Conservation (phyloP, 768 basidiomycete species). For the Pluteus cervinus region DNA sequence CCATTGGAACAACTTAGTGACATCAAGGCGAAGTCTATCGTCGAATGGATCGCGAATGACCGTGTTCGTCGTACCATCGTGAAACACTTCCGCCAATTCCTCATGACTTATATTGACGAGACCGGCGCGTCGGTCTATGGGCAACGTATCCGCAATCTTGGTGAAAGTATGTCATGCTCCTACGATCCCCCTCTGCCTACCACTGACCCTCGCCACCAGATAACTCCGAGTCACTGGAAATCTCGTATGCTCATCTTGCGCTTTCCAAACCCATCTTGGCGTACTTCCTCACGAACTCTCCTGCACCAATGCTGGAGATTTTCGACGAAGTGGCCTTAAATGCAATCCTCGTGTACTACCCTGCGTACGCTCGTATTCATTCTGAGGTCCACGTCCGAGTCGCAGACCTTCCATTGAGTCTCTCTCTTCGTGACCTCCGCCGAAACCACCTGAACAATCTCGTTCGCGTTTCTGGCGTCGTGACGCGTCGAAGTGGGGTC, state of each 20-base stretch:
- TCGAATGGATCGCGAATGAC: constrained; percentile 95
- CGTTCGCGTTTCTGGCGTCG: constrained; percentile 92
- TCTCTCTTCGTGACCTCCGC: constrained; percentile 89
- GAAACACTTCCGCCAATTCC: constrained; percentile 89
- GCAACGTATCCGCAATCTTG: constrained; percentile 85
- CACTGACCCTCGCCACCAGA: constrained; percentile 39
- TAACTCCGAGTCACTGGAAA: constrained; percentile 96
- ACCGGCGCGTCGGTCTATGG: constrained; percentile 91
- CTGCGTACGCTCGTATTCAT: constrained; percentile 94
- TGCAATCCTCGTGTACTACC: constrained; percentile 93
- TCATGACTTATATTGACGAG: constrained; percentile 95
- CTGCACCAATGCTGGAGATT: constrained; percentile 85
- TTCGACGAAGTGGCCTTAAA: constrained; percentile 95
- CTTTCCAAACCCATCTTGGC: constrained; percentile 91
- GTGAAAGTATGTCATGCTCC: constrained; percentile 88
- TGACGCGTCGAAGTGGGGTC: constrained; percentile 91
- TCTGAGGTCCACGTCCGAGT: constrained; percentile 97
- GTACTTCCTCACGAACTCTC: constrained; percentile 95
- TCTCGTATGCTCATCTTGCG: constrained; percentile 93
- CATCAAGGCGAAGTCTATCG: constrained; percentile 95
- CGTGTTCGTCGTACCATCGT: constrained; percentile 87
- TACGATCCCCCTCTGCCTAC: constrained; percentile 1
- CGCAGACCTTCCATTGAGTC: constrained; percentile 84
- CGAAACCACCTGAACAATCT: constrained; percentile 91
- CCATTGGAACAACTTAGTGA: constrained; percentile 95